Evolutionary conservation across 78 protist species (phyloP).

Genomic region (Emiliania huxleyi): DNA sequence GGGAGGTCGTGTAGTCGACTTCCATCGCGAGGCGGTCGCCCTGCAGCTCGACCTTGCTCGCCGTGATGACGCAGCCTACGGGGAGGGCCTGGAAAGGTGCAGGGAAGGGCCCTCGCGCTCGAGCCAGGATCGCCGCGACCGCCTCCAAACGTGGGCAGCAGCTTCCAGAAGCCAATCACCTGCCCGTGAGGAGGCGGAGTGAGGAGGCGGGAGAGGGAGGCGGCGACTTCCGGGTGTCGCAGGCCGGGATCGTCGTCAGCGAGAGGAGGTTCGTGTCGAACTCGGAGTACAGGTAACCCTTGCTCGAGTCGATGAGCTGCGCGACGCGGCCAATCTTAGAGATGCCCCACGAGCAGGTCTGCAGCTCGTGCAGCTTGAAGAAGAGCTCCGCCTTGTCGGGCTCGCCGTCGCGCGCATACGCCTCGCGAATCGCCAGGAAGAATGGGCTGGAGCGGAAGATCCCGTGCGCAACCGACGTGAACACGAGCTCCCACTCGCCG

Average conservation of each 20-base stretch:
- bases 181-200: no score
- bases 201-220: no score
- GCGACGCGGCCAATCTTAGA: constrained; percentile 26
- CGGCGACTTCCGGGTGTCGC: no score
- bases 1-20: background rate
- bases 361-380: constrained; percentile 42
- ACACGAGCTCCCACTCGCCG: constrained; percentile 45
- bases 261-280: constrained; percentile 29
- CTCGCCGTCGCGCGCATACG: background rate
- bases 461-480: constrained; percentile 4
- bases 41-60: background rate
- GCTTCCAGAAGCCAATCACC: background rate
- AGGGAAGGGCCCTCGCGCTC: no score
- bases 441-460: constrained; percentile 39
- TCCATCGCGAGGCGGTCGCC: background rate
- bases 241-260: constrained; percentile 24
- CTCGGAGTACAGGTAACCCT: background rate
- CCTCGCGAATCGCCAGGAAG: constrained; percentile 34
- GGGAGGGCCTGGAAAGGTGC: no score
- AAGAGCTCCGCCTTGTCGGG: constrained; percentile 23
- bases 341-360: constrained; percentile 17
- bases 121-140: no score
- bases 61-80: constrained; percentile 38
- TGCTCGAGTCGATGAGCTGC: background rate
- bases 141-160: constrained; percentile 33